Base-by-base conservation (phyloP, 2,329 filamentous ascomycete genomes). In the Aspergillus sp. region DNA sequence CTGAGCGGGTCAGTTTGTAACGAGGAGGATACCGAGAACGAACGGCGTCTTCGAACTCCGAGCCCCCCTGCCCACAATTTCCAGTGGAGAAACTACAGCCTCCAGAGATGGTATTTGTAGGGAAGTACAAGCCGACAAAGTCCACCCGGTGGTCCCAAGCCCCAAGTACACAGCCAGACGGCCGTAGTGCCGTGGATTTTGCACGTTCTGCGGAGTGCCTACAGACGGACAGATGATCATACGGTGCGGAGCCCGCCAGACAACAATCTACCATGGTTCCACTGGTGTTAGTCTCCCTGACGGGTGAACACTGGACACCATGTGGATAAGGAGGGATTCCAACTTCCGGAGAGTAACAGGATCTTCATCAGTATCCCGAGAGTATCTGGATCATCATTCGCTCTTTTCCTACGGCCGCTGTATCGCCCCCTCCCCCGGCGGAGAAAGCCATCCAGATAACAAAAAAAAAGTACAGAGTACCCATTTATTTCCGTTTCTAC, bases 171-270 rank as follows among this genome's bases (percentile, higher is more conserved):
- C 29, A 32, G 29, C 16, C 34, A 16, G 34, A n/a, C 34, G 16
- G 34, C 34, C 11, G 34, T 38, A 29, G 11, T 7, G 1, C 19
- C 42, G 17, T n/a, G 21, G 23, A 5, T n/a, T 23, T 23, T 16
- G 23, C 32, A 25, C n/a, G 17, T 29, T 45, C 29, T 3, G 41
- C 13, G n/a, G 32, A 45, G 21, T 16, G 13, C 25, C 5, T 21
- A 21, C 29, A 45, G 17, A 48, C 41, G 42, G 42, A 40, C 32
- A 31, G 31, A 52, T 29, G 41, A 52, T 52, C 53, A 52, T 55
- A 55, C 53, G 53, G 49, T 52, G 45, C 34, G 53, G 45, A 50
- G 43, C 25, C 19, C 43, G 43, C 32, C 17, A 49, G 40, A 43
- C 25, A 36, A 42, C 49, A 49, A 47, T 38, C 32, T 34, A 38